These are phyloP conservation scores for Megacollybia platyphylla DNA, from an alignment of 1,284 basidiomycete genomes.

Conservation along the genomic window DNA sequence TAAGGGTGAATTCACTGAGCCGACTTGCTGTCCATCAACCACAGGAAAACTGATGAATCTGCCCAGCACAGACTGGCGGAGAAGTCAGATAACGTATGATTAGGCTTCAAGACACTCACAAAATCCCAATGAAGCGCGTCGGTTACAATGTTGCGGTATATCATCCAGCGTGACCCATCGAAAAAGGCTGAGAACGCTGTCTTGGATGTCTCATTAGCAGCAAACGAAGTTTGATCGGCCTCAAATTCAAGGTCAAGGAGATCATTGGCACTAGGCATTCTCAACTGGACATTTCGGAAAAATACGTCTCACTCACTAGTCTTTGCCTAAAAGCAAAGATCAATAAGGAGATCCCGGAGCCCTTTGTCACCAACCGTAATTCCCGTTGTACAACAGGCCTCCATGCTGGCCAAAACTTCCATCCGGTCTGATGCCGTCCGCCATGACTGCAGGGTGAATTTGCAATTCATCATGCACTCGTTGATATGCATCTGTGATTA, in stretches of 20 bases:
- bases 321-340: slow-evolving; percentile 1
- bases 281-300: background rate
- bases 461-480: slow-evolving; percentile 36
- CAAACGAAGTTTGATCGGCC: slow-evolving; percentile 40
- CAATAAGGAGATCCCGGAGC: background rate
- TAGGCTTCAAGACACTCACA: background rate
- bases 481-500: slow-evolving; percentile 33
- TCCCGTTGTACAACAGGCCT: slow-evolving; percentile 51
- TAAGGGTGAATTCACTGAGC: background rate
- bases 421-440: slow-evolving; percentile 51
- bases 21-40: slow-evolving; percentile 38
- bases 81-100: slow-evolving; percentile 20
- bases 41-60: slow-evolving; percentile 55
- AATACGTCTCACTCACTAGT: slow-evolving; percentile 5
- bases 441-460: slow-evolving; percentile 25
- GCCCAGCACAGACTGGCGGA: slow-evolving; percentile 22
- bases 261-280: slow-evolving; percentile 28
- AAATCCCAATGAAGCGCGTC: slow-evolving; percentile 54
- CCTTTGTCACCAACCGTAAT: slow-evolving; percentile 21
- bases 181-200: slow-evolving; percentile 36
- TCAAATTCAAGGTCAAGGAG: slow-evolving; percentile 37
- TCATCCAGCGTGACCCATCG: slow-evolving; percentile 52
- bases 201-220: slow-evolving; percentile 26
- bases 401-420: slow-evolving; percentile 51
- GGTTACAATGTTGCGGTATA: slow-evolving; percentile 43